Conservation (phyloP, 163 green algal genomes). For the Chlorella variabilis region DNA sequence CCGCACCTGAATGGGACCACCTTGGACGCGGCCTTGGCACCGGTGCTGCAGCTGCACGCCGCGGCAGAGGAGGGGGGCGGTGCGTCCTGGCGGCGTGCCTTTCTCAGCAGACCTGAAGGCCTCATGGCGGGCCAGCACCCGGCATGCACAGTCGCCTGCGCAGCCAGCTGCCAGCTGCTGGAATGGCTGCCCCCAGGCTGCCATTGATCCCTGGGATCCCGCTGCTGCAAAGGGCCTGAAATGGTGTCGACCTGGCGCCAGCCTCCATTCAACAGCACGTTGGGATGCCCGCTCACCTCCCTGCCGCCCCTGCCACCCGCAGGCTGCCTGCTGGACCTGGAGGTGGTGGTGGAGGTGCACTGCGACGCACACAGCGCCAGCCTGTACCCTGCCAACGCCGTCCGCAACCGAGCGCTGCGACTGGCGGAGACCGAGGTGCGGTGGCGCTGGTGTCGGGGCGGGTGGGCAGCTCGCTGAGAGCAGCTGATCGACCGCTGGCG, state of each 20-base stretch:
- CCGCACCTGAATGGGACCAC: neutral
- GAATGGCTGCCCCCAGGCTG: neutral
- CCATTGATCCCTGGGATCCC: too few relatives aligned
- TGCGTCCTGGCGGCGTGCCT: neutral
- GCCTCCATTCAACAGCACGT: too few relatives aligned
- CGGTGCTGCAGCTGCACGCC: neutral
- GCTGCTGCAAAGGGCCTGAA: too few relatives aligned
- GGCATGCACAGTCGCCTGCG: too few relatives aligned
- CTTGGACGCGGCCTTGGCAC: neutral
- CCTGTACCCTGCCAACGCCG: slow-evolving; percentile 64
- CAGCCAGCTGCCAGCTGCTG: too few relatives aligned
- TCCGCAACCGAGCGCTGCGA: slow-evolving; percentile 60
- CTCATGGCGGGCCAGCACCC: too few relatives aligned
- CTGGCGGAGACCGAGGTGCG: slow-evolving; percentile 52
- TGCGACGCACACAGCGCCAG: neutral
- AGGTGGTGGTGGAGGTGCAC: slow-evolving; percentile 50
- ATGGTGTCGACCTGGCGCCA: too few relatives aligned
- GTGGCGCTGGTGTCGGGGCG: neutral
- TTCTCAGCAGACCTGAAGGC: too few relatives aligned
- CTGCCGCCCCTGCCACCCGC: neutral
- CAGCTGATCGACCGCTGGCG: too few relatives aligned
- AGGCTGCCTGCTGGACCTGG: slow-evolving; percentile 52
- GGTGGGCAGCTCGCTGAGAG: neutral
- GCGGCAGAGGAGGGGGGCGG: neutral
- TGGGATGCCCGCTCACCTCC: too few relatives aligned